These are phyloP conservation scores for Malania oleifera DNA, from an alignment of 164 flowering plant genomes.

Conservation along the genomic window DNA sequence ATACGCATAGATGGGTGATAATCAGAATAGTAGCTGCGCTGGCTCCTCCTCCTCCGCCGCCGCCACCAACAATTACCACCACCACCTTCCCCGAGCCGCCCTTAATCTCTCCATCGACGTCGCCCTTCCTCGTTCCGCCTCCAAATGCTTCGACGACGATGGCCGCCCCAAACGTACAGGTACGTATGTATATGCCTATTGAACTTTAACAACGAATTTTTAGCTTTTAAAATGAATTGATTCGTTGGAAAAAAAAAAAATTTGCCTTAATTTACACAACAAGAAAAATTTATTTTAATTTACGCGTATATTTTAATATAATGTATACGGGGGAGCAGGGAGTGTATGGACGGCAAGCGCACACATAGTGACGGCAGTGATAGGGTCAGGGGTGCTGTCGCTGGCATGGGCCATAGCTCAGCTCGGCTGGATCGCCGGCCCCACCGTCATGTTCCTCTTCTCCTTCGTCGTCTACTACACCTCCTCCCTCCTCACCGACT, in stretches of 20 bases:
- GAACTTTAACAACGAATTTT: no score
- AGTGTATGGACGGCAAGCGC: conserved; percentile 58
- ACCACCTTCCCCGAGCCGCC: conserved; percentile 21
- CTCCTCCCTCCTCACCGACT: conserved; percentile 43
- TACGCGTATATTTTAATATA: no score
- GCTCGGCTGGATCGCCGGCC: conserved; percentile 70
- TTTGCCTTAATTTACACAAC: neutral
- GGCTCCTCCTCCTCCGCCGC: no score
- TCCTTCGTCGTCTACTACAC: conserved; percentile 46
- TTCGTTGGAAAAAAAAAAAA: no score
- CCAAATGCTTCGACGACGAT: conserved; percentile 43
- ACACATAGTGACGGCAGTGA: conserved; percentile 63
- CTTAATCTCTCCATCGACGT: conserved; percentile 23
- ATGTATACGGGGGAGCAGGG: conserved; percentile 19
- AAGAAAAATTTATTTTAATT: no score
- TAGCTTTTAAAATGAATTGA: no score
- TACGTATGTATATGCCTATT: neutral
- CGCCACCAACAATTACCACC: conserved; percentile 17
- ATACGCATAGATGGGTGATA: conserved; percentile 18
- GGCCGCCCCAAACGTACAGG: conserved; percentile 48
- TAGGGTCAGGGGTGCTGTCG: conserved; percentile 62
- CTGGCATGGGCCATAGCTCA: conserved; percentile 64
- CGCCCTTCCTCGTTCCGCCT: conserved; percentile 17
- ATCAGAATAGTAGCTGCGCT: no score
- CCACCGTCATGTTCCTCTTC: conserved; percentile 46